Conservation (phyloP, 1,139 yeast genomes). For the Sugiyamaella grinbergsii region DNA sequence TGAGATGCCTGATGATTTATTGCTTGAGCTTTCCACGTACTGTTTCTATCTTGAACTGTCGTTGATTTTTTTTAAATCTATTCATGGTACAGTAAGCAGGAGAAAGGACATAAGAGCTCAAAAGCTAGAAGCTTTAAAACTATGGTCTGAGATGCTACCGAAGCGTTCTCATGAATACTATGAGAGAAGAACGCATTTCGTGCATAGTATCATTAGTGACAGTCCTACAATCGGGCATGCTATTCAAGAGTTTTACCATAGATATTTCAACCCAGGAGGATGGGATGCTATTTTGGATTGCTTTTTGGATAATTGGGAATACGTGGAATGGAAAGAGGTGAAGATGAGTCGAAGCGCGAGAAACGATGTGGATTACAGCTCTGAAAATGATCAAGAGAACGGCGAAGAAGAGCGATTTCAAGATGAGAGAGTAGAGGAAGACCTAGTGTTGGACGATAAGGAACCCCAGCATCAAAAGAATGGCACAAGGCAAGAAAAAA, state of each 20-base stretch:
- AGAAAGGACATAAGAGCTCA: neutral
- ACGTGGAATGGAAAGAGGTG: neutral
- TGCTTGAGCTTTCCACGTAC: conserved; percentile 7
- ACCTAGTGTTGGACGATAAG: too few relatives aligned
- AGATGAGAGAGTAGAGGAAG: too few relatives aligned
- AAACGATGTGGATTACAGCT: too few relatives aligned
- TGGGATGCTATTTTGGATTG: conserved; percentile 8
- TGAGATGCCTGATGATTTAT: neutral
- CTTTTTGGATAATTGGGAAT: conserved; percentile 10
- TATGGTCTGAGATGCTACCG: conserved; percentile 5
- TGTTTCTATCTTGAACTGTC: conserved; percentile 2
- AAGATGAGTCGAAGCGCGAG: neutral
- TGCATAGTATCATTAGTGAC: neutral
- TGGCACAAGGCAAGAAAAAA: too few relatives aligned
- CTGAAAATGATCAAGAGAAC: too few relatives aligned
- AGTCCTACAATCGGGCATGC: conserved; percentile 1
- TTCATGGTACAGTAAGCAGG: conserved; percentile 1
- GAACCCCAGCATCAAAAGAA: too few relatives aligned
- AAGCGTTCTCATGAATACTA: neutral
- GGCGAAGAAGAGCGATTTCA: neutral
- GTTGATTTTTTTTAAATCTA: conserved; percentile 1
- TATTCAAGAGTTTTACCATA: neutral
- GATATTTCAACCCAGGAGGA: conserved; percentile 4
- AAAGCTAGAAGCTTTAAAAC: neutral
- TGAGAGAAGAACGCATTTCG: neutral